phyloP scores from a whole-genome alignment of 768 basidiomycete genomes.

The Agaricus blazei region DNA sequence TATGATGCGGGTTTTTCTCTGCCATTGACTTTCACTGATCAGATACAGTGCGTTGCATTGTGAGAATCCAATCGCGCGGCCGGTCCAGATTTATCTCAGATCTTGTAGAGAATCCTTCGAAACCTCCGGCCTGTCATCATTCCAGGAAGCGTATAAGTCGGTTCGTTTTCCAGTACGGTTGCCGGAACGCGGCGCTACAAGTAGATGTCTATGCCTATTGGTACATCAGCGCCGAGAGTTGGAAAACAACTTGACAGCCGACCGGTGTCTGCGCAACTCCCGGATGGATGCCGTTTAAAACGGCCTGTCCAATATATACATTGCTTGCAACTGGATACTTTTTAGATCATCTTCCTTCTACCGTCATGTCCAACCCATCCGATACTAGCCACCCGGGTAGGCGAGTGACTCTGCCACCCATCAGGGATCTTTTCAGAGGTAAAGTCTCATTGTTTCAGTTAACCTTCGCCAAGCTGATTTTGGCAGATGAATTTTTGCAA shows the following conservation, averaged over 20 bases:
- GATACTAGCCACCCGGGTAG: constrained; percentile 21
- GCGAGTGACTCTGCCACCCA: constrained; percentile 66
- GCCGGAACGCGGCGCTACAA: constrained; percentile 2
- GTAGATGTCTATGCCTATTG: constrained; percentile 8
- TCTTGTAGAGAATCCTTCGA: background rate
- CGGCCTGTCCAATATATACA: constrained; percentile 15
- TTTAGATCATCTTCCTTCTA: constrained; percentile 11
- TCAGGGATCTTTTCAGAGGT: constrained; percentile 68
- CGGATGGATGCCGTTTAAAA: constrained; percentile 7
- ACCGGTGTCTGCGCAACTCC: background rate
- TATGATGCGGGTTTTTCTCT: background rate
- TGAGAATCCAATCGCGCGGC: constrained; percentile 1
- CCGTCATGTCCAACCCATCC: constrained; percentile 22
- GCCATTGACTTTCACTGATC: constrained; percentile 1
- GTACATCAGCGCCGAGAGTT: constrained; percentile 10
- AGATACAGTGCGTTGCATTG: constrained; percentile 9
- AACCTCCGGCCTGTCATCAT: constrained; percentile 2
- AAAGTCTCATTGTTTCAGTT: background rate
- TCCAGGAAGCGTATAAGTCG: background rate
- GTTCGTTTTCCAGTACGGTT: constrained; percentile 5
- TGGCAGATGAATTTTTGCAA: constrained; percentile 43
- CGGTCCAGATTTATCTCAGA: constrained; percentile 9
- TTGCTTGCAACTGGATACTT: constrained; percentile 10
- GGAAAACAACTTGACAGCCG: constrained; percentile 14
- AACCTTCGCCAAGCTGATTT: constrained; percentile 5